Percentiles rank a stretch among this genome's conserved stretches.
Evolutionary conservation across 305 asterid species (phyloP).

Genomic region (Solanum hybrid): DNA sequence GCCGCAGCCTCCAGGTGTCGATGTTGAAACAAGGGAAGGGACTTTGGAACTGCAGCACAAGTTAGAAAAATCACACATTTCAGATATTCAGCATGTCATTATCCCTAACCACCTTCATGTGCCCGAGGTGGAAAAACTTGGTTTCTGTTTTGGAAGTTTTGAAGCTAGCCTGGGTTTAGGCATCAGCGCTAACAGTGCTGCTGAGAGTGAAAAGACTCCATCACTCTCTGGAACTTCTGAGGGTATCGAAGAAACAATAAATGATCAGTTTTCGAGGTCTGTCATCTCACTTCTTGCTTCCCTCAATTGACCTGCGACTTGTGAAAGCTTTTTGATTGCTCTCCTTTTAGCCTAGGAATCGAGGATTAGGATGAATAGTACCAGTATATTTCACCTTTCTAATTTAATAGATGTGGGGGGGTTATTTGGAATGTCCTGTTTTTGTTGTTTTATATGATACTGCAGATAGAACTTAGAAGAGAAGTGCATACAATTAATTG

Average conservation of each 20-base stretch:
- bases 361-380: neutral
- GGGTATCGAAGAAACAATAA: conserved; percentile 42
- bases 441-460: neutral
- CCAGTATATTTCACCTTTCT: neutral
- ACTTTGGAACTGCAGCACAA: conserved; percentile 55
- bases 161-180: conserved; percentile 58
- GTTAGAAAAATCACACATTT: conserved; percentile 49
- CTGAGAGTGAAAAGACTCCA: conserved; percentile 35
- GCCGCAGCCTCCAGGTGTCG: conserved; percentile 20
- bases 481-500: neutral
- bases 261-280: conserved; percentile 57
- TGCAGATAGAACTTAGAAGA: neutral
- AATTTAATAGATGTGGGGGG: neutral
- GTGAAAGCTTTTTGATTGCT: neutral
- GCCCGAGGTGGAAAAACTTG: conserved; percentile 76
- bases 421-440: neutral
- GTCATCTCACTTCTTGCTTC: conserved; percentile 10
- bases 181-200: conserved; percentile 29
- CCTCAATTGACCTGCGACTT: neutral
- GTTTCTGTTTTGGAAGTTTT: conserved; percentile 94
- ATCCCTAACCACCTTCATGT: conserved; percentile 84
- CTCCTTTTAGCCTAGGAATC: neutral
- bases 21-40: conserved; percentile 37
- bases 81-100: conserved; percentile 67
- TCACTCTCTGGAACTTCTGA: conserved; percentile 47